These are phyloP conservation scores for Omphalea diandra DNA, from an alignment of 441 rosid species.

Conservation along the genomic window DNA sequence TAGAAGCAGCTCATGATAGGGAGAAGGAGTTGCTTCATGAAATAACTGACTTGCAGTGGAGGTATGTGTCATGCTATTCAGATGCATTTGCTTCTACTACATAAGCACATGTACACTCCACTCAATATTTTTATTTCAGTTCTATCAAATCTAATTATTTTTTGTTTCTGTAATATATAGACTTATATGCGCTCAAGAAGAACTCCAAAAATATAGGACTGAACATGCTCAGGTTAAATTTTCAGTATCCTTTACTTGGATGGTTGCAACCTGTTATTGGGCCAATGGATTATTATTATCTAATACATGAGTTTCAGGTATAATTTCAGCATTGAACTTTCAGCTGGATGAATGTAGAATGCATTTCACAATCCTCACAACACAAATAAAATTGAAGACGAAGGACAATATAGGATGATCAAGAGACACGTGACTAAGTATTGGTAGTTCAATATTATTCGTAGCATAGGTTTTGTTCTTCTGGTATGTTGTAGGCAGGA, in stretches of 20 bases:
- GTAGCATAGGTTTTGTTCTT: slow-evolving; percentile 14
- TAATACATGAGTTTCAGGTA: slow-evolving; percentile 37
- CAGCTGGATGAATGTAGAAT: slow-evolving; percentile 14
- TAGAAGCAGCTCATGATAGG: slow-evolving; percentile 85
- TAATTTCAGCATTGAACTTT: slow-evolving; percentile 28
- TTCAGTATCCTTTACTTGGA: not conserved
- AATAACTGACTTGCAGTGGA: slow-evolving; percentile 83
- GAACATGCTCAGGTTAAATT: slow-evolving; percentile 66
- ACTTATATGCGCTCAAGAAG: slow-evolving; percentile 84
- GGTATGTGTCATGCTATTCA: slow-evolving; percentile 40
- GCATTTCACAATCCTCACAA: slow-evolving; percentile 1
- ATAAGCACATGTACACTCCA: not conserved
- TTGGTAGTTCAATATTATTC: slow-evolving; percentile 8
- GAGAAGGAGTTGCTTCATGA: slow-evolving; percentile 87
- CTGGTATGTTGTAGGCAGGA: slow-evolving; percentile 12
- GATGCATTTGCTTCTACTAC: not conserved
- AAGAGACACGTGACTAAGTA: not conserved
- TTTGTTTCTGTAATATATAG: slow-evolving; percentile 33
- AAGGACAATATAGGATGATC: not conserved
- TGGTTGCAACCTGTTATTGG: not conserved
- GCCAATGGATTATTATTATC: slow-evolving; percentile 4
- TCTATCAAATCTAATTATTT: slow-evolving; percentile 5
- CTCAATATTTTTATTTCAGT: not conserved
- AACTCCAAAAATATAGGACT: slow-evolving; percentile 72
- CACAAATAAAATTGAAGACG: slow-evolving; percentile 3